These are phyloP conservation scores for Punica granatum DNA, from an alignment of 345 rosid genomes.

Conservation along the genomic window DNA sequence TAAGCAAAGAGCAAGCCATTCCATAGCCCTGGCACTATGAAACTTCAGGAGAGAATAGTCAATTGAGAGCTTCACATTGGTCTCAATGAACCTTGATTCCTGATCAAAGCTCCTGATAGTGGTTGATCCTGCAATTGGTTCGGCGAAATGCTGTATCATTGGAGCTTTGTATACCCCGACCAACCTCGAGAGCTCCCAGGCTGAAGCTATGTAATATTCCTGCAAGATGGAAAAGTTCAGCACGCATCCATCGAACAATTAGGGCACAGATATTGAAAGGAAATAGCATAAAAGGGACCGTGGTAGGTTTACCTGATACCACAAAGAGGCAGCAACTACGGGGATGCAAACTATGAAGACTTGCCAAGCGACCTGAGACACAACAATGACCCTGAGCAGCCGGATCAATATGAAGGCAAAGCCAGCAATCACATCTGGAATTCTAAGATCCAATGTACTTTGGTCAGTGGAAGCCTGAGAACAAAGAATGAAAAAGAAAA, in stretches of 20 bases:
- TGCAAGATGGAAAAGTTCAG: constrained; percentile 16
- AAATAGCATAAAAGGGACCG: no score
- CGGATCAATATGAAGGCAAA: constrained; percentile 41
- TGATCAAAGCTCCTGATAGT: constrained; percentile 82
- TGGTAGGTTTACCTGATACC: constrained; percentile 97
- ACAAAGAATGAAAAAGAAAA: background rate
- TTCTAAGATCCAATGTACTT: constrained; percentile 46
- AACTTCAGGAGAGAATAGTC: constrained; percentile 62
- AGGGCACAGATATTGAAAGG: background rate
- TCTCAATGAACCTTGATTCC: constrained; percentile 51
- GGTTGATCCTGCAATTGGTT: constrained; percentile 67
- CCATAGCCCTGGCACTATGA: constrained; percentile 56
- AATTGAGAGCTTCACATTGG: constrained; percentile 53
- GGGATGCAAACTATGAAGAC: constrained; percentile 68
- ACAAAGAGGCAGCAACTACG: constrained; percentile 45
- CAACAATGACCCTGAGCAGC: constrained; percentile 55
- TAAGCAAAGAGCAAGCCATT: constrained; percentile 80
- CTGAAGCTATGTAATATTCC: constrained; percentile 63
- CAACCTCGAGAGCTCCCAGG: constrained; percentile 66
- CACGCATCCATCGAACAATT: background rate
- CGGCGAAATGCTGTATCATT: constrained; percentile 74
- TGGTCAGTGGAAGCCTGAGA: constrained; percentile 75
- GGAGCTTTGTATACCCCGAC: constrained; percentile 83
- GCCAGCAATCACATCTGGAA: constrained; percentile 38
- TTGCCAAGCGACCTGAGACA: constrained; percentile 85